Percentiles rank a stretch among this genome's conserved stretches.
These are phyloP conservation scores for Cicer chorassanicum DNA, from an alignment of 306 rosid genomes.

Conservation along the genomic window DNA sequence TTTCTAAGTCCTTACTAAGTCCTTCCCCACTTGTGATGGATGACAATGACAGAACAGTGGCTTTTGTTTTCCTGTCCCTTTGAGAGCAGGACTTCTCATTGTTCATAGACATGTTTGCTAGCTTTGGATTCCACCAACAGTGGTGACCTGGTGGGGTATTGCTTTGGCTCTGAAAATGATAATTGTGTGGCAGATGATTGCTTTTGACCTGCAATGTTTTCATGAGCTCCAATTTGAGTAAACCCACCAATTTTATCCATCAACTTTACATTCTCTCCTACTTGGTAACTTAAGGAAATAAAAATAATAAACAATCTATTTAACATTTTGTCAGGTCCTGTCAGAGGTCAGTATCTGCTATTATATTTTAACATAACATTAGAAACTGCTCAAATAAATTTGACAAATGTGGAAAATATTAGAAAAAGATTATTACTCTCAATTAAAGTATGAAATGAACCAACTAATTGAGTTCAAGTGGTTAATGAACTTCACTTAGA, in stretches of 20 bases:
- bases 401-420: too few species aligned
- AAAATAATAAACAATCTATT: too few species aligned
- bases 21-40: conserved; percentile 44
- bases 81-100: conserved; percentile 40
- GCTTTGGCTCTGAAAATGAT: conserved; percentile 30
- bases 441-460: too few species aligned
- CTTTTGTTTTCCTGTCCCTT: conserved; percentile 46
- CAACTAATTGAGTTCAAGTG: too few species aligned
- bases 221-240: not conserved
- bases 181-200: conserved; percentile 22
- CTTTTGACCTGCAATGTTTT: conserved; percentile 29
- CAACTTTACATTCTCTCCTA: too few species aligned
- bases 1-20: conserved; percentile 29
- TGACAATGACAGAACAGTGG: conserved; percentile 51
- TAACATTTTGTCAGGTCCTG: too few species aligned
- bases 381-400: too few species aligned
- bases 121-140: conserved; percentile 42
- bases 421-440: too few species aligned
- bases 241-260: not conserved
- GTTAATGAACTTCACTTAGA: too few species aligned
- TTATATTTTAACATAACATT: too few species aligned
- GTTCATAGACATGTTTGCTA: conserved; percentile 45
- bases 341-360: too few species aligned
- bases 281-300: too few species aligned
- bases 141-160: conserved; percentile 40